Base-by-base conservation (phyloP, 2,329 filamentous ascomycete species). In the Fusarium torulosum region DNA sequence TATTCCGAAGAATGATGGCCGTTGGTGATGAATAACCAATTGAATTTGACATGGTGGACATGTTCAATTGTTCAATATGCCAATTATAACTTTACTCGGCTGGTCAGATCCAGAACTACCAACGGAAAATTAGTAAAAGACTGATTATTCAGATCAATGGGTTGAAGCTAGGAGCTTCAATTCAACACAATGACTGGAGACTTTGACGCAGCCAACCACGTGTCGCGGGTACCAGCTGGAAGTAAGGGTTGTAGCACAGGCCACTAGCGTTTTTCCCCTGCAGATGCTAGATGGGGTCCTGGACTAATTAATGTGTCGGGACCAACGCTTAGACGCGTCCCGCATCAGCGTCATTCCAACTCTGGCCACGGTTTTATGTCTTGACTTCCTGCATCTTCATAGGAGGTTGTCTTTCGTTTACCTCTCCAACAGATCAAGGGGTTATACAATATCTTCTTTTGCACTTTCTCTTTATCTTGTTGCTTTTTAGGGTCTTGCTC, bases 351-450 rank as follows among this genome's bases (percentile, higher is more conserved):
- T 67, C 62, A 64, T 56, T 43, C 55, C 52, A 49, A 67, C 53
- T 66, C 55, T 70, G 67, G 67, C 67, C 67, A 70, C 67, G 63
- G 67, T 70, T 70, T 67, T 68, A 57, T 46, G 53, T 70, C 52
- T 57, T 43, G 27, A 52, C 50, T 31, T 56, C 44, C 53, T 33
- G 35, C 57, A 66, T 59, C 57, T 46, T 29, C 41, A 37, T 19
- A 40, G 45, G 35, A 63, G 46, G 35, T 23, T 19, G 27, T 53
- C 61, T 59, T 23, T 67, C 37, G 29, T 50, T 63, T 35, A 23
- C 58, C 23, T 60, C 31, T 59, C 19, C 35, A 31, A 33, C 40
- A 17, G 29, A 31, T 49, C n/a, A 55, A 55, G 40, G 43, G 41
- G 44, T 31, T 42, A 25, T 25, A 42, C 49, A 17, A 29, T 23